Conservation (phyloP, 176 grass and related monocot species). For the Musa beccarii region DNA sequence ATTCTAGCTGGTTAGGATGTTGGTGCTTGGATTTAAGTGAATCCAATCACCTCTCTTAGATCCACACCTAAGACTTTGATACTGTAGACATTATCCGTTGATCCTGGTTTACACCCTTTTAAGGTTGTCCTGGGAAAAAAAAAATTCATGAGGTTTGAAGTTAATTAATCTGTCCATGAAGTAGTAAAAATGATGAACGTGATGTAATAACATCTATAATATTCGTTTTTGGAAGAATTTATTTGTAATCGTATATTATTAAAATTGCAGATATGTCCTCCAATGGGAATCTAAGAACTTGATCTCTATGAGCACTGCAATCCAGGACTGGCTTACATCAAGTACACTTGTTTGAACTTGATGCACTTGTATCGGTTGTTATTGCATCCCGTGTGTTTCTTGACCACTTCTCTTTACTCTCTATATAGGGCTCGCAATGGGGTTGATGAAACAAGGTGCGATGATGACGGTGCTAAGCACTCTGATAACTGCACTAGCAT, state of each 20-base stretch:
- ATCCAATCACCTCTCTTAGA: no score
- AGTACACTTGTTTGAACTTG: constrained; percentile 36
- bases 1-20: no score
- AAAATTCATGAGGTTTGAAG: no score
- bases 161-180: no score
- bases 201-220: no score
- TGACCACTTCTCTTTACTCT: constrained; percentile 4
- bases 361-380: constrained; percentile 1
- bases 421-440: constrained; percentile 48
- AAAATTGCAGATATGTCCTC: constrained; percentile 59
- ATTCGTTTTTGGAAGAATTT: no score
- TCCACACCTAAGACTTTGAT: no score
- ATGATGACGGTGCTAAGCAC: constrained; percentile 76
- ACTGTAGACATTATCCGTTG: no score
- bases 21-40: no score
- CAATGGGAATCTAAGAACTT: constrained; percentile 89
- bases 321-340: constrained; percentile 88
- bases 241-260: constrained; percentile 11
- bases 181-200: no score
- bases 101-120: no score
- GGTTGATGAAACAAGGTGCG: constrained; percentile 85
- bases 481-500: constrained; percentile 73
- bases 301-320: constrained; percentile 72
- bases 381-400: constrained; percentile 4
- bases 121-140: no score